Conservation (phyloP, 768 basidiomycete genomes). For the Gautieria morchelliformis region DNA sequence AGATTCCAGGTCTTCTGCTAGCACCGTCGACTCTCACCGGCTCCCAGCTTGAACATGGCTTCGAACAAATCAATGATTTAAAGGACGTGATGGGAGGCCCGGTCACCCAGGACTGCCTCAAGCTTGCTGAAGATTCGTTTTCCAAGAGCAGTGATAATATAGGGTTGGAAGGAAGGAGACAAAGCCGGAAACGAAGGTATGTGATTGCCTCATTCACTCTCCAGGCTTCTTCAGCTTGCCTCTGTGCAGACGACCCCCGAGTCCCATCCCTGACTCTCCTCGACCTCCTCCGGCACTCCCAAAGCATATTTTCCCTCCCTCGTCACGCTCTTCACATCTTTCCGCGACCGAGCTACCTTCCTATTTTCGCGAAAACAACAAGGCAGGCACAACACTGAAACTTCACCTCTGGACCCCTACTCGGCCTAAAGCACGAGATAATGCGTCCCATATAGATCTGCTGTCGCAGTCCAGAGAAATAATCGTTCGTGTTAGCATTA, state of each 20-base stretch:
- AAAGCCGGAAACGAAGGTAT: conserved; percentile 2
- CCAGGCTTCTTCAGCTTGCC: background rate
- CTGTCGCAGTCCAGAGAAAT: background rate
- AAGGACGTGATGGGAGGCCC: background rate
- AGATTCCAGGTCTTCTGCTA: background rate
- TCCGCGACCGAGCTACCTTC: conserved; percentile 35
- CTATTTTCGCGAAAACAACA: conserved; percentile 55
- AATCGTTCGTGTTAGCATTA: conserved; percentile 48
- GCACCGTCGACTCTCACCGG: background rate
- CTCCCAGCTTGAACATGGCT: conserved; percentile 6
- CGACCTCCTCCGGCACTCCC: background rate
- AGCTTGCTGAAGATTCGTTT: background rate
- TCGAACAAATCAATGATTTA: conserved; percentile 3
- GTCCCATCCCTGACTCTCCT: conserved; percentile 6
- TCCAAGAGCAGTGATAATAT: background rate
- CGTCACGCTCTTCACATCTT: conserved; percentile 22
- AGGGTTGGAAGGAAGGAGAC: background rate
- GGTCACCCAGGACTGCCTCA: conserved; percentile 1
- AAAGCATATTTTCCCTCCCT: conserved; percentile 4
- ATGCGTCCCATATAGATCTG: background rate
- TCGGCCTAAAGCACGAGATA: conserved; percentile 10
- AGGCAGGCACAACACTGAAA: conserved; percentile 23
- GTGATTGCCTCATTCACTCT: background rate
- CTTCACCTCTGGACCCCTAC: conserved; percentile 49
- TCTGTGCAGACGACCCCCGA: conserved; percentile 4